A percentile compares a stretch with the other conserved stretches of the same genome.
Conservation (phyloP, 2,329 filamentous ascomycete genomes). For the Nannizziopsis arthrosporioides region DNA sequence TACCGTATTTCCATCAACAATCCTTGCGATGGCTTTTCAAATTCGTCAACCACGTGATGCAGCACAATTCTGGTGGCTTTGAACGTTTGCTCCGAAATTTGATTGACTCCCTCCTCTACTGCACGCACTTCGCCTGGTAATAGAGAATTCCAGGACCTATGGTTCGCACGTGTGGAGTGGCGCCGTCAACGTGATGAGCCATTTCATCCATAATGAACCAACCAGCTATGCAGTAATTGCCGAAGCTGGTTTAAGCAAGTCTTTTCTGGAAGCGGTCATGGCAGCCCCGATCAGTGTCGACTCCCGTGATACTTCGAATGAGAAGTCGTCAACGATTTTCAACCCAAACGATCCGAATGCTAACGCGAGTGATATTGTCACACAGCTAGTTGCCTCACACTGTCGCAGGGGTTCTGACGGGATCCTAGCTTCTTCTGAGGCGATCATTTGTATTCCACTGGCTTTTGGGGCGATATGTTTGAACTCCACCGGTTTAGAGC, state of each 20-base stretch:
- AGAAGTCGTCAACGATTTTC: conserved; percentile 28
- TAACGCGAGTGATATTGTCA: conserved; percentile 21
- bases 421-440: conserved; percentile 77
- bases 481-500: conserved; percentile 72
- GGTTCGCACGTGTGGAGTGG: conserved; percentile 95
- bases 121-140: conserved; percentile 64
- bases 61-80: conserved; percentile 68
- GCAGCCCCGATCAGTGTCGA: conserved; percentile 27
- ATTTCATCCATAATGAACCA: conserved; percentile 97
- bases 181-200: conserved; percentile 79
- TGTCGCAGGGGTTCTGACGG: conserved; percentile 46
- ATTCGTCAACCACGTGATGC: conserved; percentile 91
- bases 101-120: conserved; percentile 81
- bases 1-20: conserved; percentile 87
- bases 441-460: conserved; percentile 72
- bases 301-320: conserved; percentile 25
- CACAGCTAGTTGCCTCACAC: conserved; percentile 23
- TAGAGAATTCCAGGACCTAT: conserved; percentile 66
- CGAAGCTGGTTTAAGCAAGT: conserved; percentile 81
- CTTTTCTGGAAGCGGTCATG: conserved; percentile 71
- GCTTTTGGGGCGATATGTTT: conserved; percentile 90
- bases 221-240: conserved; percentile 94
- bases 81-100: conserved; percentile 84
- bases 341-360: conserved; percentile 17
- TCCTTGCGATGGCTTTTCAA: conserved; percentile 89